Conservation (phyloP, 345 rosid species). For the Rhodomyrtus tomentosa region DNA sequence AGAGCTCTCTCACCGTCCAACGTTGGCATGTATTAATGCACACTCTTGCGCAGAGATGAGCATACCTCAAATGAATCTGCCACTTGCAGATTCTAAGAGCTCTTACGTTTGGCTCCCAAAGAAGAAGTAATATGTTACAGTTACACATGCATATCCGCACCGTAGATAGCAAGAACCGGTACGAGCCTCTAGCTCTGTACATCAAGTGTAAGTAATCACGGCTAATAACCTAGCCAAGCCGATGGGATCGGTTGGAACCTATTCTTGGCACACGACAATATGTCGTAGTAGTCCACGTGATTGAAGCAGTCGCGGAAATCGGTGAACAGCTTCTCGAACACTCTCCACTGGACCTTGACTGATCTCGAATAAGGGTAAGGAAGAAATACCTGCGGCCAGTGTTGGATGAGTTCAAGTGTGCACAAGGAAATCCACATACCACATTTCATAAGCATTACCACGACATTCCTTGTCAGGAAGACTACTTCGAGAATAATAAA, state of each 20-base stretch:
- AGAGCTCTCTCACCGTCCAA: too few species aligned
- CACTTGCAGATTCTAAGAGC: background rate
- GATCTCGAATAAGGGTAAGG: constrained; percentile 79
- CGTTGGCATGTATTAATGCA: background rate
- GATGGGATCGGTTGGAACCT: constrained; percentile 72
- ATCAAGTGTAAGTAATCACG: background rate
- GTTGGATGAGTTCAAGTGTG: background rate
- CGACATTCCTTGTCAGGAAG: background rate
- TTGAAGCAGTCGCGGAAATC: constrained; percentile 75
- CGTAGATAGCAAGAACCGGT: background rate
- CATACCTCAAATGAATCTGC: background rate
- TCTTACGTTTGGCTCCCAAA: background rate
- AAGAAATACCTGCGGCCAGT: constrained; percentile 45
- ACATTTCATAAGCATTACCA: background rate
- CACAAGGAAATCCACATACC: background rate
- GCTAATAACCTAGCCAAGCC: constrained; percentile 65
- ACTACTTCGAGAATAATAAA: background rate
- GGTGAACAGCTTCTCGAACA: constrained; percentile 74
- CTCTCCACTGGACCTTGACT: constrained; percentile 55
- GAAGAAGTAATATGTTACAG: background rate
- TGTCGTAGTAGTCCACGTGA: constrained; percentile 51
- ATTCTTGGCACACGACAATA: constrained; percentile 58
- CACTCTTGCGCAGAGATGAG: background rate
- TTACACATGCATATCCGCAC: background rate
- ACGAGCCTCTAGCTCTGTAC: background rate